Base-by-base conservation (phyloP, 768 basidiomycete genomes). In the Tricholoma bakamatsutake region DNA sequence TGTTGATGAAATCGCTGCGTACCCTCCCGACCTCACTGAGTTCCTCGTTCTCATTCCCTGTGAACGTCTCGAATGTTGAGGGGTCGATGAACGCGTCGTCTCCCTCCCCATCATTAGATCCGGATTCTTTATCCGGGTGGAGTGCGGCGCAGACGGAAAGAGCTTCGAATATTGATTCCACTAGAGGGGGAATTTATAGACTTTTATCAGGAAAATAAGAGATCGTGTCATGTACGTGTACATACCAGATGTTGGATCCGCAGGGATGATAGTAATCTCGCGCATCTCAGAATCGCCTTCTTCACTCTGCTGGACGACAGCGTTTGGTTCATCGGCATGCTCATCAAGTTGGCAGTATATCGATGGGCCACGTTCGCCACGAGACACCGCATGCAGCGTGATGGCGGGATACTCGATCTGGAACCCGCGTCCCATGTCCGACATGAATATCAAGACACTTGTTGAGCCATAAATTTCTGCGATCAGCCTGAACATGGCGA, bases 291-390 rank as follows among this genome's bases (percentile, higher is more conserved):
- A 62, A 46, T 70, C 67, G 50, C 69, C 73, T 27, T 76, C 72
- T 11, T 72, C 70, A n/a, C 66, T 64, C 3, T 61, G 66, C 5
- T 17, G 56, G 53, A 40, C 69, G 59, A 54, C 75, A 27, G 67
- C 69, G 30, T 77, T 69, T 30, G 72, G 71, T 10, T 49, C 62
- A 12, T 67, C 72, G n/a, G 72, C 71, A 50, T 66, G 64, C 57
- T 92, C 92, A 62, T 97, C 95, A 10, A 98, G 80, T 62, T 99
- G 97, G 67, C 94, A 97, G 70, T 98, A 98, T 66, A 98, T 80
- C 6, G 84, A 87, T 3, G 90, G 85, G 0, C 76, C 78, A 8
- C 71, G 58, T 42, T 83, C 81, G 2, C 80, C 78, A 45, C 93
- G 85, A 0, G 93, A 91, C 53, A 95, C 80, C 24, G 97, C 97